These are phyloP conservation scores for Hypoxylon sp. DNA, from an alignment of 2,329 filamentous ascomycete genomes.

Conservation along the genomic window DNA sequence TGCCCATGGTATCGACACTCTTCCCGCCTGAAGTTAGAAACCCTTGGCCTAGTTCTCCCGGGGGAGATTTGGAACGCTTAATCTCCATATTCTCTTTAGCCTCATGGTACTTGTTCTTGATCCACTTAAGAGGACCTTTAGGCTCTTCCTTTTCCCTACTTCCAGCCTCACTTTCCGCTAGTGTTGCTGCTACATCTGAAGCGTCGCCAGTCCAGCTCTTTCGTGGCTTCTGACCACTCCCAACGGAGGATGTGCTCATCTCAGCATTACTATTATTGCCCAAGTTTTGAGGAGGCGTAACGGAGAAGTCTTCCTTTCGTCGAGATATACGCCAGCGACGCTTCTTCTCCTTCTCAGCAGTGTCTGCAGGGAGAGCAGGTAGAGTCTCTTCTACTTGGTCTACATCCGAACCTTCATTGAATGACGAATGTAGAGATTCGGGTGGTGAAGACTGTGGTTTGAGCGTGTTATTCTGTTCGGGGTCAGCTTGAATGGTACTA, in stretches of 20 bases:
- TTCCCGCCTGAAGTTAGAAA: slow-evolving; percentile 59
- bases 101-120: slow-evolving; percentile 71
- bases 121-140: slow-evolving; percentile 68
- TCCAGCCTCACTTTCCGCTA: slow-evolving; percentile 56
- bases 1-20: slow-evolving; percentile 63
- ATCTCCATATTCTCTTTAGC: slow-evolving; percentile 69
- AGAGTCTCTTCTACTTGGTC: slow-evolving; percentile 76
- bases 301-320: slow-evolving; percentile 68
- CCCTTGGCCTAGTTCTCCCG: slow-evolving; percentile 55
- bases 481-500: slow-evolving; percentile 58
- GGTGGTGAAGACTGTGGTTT: slow-evolving; percentile 80
- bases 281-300: slow-evolving; percentile 62
- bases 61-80: slow-evolving; percentile 69
- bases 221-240: slow-evolving; percentile 66
- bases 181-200: slow-evolving; percentile 59
- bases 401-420: slow-evolving; percentile 84
- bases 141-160: slow-evolving; percentile 62
- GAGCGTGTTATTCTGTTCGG: slow-evolving; percentile 63
- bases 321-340: slow-evolving; percentile 80
- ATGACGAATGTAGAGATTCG: slow-evolving; percentile 80
- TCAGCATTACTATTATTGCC: slow-evolving; percentile 74
- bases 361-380: slow-evolving; percentile 51
- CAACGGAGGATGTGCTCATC: slow-evolving; percentile 76
- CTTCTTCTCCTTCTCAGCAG: slow-evolving; percentile 76
- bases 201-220: slow-evolving; percentile 67